Conservation (phyloP, 2,329 filamentous ascomycete species). For the Pseudogymnoascus sp. region DNA sequence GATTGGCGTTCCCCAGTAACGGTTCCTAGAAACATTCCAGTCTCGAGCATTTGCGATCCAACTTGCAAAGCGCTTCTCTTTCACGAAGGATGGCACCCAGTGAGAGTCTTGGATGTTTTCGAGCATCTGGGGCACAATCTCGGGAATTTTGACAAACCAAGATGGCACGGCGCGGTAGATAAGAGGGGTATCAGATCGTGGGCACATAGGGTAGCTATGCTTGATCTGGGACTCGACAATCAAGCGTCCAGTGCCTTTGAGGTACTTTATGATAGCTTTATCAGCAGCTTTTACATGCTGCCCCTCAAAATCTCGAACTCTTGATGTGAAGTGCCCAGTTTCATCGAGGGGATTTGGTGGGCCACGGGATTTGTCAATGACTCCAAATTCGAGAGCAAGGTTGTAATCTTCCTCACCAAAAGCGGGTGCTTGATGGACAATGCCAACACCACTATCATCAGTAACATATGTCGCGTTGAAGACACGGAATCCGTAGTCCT, state of each 20-base stretch:
- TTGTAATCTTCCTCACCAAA: conserved; percentile 97
- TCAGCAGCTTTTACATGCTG: conserved; percentile 88
- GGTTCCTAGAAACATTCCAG: conserved; percentile 90
- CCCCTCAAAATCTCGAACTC: conserved; percentile 72
- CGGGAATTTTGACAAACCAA: conserved; percentile 86
- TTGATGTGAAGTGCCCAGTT: conserved; percentile 66
- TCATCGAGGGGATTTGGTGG: conserved; percentile 93
- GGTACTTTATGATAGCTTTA: conserved; percentile 82
- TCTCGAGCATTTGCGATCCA: conserved; percentile 89
- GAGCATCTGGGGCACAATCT: conserved; percentile 81
- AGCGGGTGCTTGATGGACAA: conserved; percentile 87
- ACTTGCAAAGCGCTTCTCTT: conserved; percentile 81
- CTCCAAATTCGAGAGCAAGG: conserved; percentile 64
- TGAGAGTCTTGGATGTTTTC: conserved; percentile 80
- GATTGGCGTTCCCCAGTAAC: conserved; percentile 92
- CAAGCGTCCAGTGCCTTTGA: conserved; percentile 68
- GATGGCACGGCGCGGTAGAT: conserved; percentile 88
- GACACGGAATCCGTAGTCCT: conserved; percentile 73
- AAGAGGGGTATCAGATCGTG: conserved; percentile 86
- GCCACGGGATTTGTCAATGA: conserved; percentile 65
- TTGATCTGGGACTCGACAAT: conserved; percentile 79
- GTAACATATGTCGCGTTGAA: conserved; percentile 81
- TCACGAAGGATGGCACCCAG: conserved; percentile 86
- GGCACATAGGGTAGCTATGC: conserved; percentile 91
- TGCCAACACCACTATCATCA: conserved; percentile 80